Conservation (phyloP, 352 stramenopile genomes). For the Phytophthora constricta region DNA sequence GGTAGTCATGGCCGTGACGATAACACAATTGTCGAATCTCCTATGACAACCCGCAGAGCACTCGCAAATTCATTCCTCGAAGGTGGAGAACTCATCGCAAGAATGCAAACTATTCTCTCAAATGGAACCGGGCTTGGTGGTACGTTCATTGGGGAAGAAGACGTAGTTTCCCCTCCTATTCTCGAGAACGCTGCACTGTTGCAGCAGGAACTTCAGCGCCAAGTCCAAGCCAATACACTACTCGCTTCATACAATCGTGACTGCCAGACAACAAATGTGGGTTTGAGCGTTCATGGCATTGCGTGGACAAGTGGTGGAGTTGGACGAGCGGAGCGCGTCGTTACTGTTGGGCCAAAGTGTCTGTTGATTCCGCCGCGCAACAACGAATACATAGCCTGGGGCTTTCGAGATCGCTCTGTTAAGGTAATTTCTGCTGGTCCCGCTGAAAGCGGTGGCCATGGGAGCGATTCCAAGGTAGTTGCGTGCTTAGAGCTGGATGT, state of each 20-base stretch:
- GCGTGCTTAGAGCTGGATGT: constrained; percentile 66
- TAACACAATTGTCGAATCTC: constrained; percentile 28
- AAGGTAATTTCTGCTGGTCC: constrained; percentile 58
- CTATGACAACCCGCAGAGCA: constrained; percentile 32
- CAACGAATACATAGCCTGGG: constrained; percentile 75
- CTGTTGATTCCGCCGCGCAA: constrained; percentile 68
- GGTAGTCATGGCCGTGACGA: neutral
- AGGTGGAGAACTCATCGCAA: constrained; percentile 64
- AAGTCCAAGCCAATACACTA: constrained; percentile 51
- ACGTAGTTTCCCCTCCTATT: constrained; percentile 36
- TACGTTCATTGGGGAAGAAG: constrained; percentile 30
- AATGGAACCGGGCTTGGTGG: constrained; percentile 30
- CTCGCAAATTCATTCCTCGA: constrained; percentile 74
- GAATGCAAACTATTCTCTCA: constrained; percentile 76
- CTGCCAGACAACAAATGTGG: constrained; percentile 11
- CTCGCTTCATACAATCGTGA: constrained; percentile 50
- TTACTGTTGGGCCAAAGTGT: constrained; percentile 50
- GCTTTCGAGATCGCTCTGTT: constrained; percentile 68
- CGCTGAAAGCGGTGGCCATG: constrained; percentile 48
- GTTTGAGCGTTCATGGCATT: constrained; percentile 52
- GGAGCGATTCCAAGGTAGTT: constrained; percentile 65
- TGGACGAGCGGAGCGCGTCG: constrained; percentile 55
- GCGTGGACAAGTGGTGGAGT: constrained; percentile 52
- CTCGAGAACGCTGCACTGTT: constrained; percentile 59
- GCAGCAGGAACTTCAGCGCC: constrained; percentile 58